Evolutionary conservation across 495 filamentous ascomycete species (phyloP), one percentile per base, ranked within the genome.

Genomic region (Aspergillus funiculosus): DNA sequence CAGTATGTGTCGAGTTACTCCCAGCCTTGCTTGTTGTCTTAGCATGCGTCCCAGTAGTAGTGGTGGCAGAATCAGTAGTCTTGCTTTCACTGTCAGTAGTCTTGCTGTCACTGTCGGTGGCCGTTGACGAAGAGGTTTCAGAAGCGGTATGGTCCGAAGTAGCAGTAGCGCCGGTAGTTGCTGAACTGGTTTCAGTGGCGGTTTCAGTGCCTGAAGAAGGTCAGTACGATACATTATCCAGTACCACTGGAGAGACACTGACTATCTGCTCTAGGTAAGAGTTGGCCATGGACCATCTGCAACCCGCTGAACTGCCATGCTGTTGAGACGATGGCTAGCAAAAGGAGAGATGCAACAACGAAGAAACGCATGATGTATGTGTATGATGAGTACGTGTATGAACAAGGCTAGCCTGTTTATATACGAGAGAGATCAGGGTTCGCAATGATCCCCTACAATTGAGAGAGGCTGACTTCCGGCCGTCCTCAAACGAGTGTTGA

Each of bases 281-380:
- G 41, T 20, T 52, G 45, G 37, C 63, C 68, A 32, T 61, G 41
- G 7, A 54, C 60, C 19, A 58, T 34, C 3, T 67, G 18, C 37
- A 54, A 52, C 3, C 55, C 62, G 41, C 57, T 34, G 39, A 56
- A 76, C 54, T 74, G 66, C 73, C 72, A 76, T 32, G 77, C 77
- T 18, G 65, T 62, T 46, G 68, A 61, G 13, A 76, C 52, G 7
- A 70, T 67, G 8, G 63, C 63, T 46, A 79, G 54, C 34, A 79
- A 53, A 35, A 79, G 50, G 11, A 61, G 57, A 50, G 54, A 67
- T 9, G 69, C 35, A 14, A 70, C 35, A 18, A 46, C 61, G 15
- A 68, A 46, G 19, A 48, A 57, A 35, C 67, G 66, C 69, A 73
- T 73, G 46, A 26, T 56, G 53, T 46, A n/a, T n/a, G n/a, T n/a